Conservation (phyloP, 345 rosid genomes). For the Raphanus sativus region DNA sequence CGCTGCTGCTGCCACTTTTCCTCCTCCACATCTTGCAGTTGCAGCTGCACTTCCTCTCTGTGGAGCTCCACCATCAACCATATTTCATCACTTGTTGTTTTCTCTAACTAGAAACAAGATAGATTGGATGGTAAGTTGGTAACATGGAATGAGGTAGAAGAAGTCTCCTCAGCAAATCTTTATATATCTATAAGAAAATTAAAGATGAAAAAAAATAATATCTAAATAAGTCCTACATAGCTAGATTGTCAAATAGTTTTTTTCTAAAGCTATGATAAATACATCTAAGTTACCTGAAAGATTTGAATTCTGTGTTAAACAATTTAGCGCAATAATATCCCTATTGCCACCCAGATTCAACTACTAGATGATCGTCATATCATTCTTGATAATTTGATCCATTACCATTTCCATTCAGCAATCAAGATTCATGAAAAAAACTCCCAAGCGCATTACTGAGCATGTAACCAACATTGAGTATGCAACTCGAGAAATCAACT, state of each 20-base stretch:
- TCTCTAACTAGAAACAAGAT: neutral
- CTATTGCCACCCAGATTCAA: neutral
- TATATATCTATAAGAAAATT: neutral
- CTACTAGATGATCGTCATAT: neutral
- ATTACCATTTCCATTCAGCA: neutral
- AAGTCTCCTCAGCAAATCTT: neutral
- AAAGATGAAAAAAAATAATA: neutral
- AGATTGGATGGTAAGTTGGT: neutral
- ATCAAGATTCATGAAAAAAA: too few relatives aligned
- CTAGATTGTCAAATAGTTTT: neutral
- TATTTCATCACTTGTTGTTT: conserved; percentile 26
- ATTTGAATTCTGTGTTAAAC: neutral
- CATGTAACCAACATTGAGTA: too few relatives aligned
- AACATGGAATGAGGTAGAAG: neutral
- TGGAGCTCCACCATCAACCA: conserved; percentile 56
- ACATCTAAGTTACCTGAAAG: too few relatives aligned
- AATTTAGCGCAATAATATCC: neutral
- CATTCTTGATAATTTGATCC: neutral
- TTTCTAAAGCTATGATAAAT: too few relatives aligned
- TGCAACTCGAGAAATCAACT: too few relatives aligned
- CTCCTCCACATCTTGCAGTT: conserved; percentile 76
- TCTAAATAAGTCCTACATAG: neutral
- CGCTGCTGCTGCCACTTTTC: conserved; percentile 53
- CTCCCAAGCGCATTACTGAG: too few relatives aligned
- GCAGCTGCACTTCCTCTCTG: conserved; percentile 92